Evolutionary conservation across 768 basidiomycete species (phyloP).

Genomic region (Mycena crocata): DNA sequence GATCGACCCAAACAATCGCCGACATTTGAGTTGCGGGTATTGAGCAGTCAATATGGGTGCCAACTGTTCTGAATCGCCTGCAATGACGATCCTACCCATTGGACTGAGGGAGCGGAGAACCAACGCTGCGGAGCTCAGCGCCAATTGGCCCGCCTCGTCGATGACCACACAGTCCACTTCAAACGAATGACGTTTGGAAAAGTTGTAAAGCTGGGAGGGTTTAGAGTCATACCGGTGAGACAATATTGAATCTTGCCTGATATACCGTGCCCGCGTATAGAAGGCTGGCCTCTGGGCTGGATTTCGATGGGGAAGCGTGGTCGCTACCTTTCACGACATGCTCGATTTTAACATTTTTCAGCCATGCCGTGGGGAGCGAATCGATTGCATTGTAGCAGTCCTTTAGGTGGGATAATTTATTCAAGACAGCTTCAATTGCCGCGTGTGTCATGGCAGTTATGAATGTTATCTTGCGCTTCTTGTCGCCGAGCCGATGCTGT

Average conservation of each 20-base stretch:
- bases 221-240: background rate
- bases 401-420: conserved; percentile 53
- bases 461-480: conserved; percentile 52
- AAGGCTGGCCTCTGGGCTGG: conserved; percentile 39
- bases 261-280: conserved; percentile 63
- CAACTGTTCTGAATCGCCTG: conserved; percentile 65
- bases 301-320: conserved; percentile 50
- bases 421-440: conserved; percentile 61
- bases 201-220: conserved; percentile 57
- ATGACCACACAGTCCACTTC: conserved; percentile 58
- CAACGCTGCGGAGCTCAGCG: conserved; percentile 57
- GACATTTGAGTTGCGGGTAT: conserved; percentile 54
- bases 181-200: conserved; percentile 52
- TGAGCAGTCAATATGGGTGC: conserved; percentile 61
- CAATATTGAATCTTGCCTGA: conserved; percentile 46
- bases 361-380: conserved; percentile 53
- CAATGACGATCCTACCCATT: conserved; percentile 56
- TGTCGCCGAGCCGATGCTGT: conserved; percentile 45
- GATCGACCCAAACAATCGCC: conserved; percentile 59
- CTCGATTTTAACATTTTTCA: conserved; percentile 55
- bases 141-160: conserved; percentile 66
- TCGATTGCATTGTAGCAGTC: conserved; percentile 51
- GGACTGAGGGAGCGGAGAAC: conserved; percentile 55
- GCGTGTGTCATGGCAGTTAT: conserved; percentile 66
- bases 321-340: conserved; percentile 54